Conservation (phyloP, 192 early-diverging fungal species). For the Backusella circina region DNA sequence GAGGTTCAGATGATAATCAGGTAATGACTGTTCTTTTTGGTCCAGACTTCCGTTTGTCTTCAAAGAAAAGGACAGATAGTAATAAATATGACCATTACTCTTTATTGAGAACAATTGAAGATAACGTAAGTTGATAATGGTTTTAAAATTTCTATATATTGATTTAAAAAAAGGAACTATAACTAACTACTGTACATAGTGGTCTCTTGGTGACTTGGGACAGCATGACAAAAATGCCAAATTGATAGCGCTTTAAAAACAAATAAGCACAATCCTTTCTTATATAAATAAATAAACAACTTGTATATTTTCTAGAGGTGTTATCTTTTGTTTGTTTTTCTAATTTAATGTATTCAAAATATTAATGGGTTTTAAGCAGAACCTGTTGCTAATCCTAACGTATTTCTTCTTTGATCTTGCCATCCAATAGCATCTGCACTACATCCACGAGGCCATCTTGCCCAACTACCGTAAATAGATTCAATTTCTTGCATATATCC, state of each 20-base stretch:
- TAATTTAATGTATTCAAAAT: not conserved
- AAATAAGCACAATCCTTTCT: not conserved
- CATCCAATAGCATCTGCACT: slow-evolving; percentile 37
- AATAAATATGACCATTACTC: slow-evolving; percentile 46
- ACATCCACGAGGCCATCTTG: slow-evolving; percentile 51
- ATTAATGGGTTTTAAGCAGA: not conserved
- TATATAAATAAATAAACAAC: not conserved
- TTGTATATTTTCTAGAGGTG: not conserved
- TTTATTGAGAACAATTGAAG: slow-evolving; percentile 37
- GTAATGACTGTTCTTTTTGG: slow-evolving; percentile 40
- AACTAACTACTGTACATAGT: slow-evolving; percentile 7
- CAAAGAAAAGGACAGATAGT: slow-evolving; percentile 12
- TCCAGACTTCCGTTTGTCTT: slow-evolving; percentile 25
- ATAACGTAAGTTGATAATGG: slow-evolving; percentile 17
- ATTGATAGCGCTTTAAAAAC: slow-evolving; percentile 6
- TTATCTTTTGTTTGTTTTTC: not conserved
- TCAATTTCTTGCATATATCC: slow-evolving; percentile 42
- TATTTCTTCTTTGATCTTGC: slow-evolving; percentile 36
- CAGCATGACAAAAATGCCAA: slow-evolving; percentile 34
- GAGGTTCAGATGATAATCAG: slow-evolving; percentile 15
- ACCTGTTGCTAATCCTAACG: slow-evolving; percentile 36
- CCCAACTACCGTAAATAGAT: slow-evolving; percentile 35
- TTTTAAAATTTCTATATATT: not conserved
- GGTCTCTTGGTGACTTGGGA: slow-evolving; percentile 40
- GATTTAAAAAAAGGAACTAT: not conserved